Base-by-base conservation (phyloP, 306 rosid genomes). In the Vicia sativa region DNA sequence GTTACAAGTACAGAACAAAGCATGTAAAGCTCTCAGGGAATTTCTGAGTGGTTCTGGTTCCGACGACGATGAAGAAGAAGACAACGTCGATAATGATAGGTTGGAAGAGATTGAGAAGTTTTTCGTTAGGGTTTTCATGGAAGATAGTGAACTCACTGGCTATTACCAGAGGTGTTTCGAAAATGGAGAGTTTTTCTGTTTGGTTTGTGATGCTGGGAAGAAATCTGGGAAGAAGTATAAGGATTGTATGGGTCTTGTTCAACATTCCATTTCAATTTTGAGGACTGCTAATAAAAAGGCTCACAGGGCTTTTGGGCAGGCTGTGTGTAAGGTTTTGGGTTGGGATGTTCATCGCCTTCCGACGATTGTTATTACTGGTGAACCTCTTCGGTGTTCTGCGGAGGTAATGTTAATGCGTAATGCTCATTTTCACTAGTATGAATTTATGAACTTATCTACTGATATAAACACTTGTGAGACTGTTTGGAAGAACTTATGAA, bases 281-380 rank as follows among this genome's bases (percentile, higher is more conserved):
- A 82, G 74, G 65, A 76, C 85, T 0, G 41, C 12, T 65, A 85
- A 76, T 60, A 87, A 55, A 63, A 35, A 28, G 48, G 89, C 82
- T 29, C 97, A 91, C 8, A 62, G 81, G 70, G 89, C 84, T 54
- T 85, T 88, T 57, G 97, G 86, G 4, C 68, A 55, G 38, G 88
- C 77, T 1, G 58, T 91, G 46, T 89, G 92, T 59, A 82, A 68
- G 78, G 85, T 89, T 81, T 44, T 92, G 35, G 96, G 92, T 28
- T 92, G 92, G 96, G 96, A 92, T 80, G 26, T 80, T 9, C 64
- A 78, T 46, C 34, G 81, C 45, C 81, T 89, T 85, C 95, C 95
- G 0, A 72, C 62, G 0, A 73, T 85, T 43, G 86, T 85, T 16
- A 53, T 63, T 11, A 87, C 75, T n/a, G 89, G 81, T 23, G 79